These are phyloP conservation scores for Leccinum brunneo-olivaceum DNA, from an alignment of 1,284 basidiomycete species.

Conservation along the genomic window DNA sequence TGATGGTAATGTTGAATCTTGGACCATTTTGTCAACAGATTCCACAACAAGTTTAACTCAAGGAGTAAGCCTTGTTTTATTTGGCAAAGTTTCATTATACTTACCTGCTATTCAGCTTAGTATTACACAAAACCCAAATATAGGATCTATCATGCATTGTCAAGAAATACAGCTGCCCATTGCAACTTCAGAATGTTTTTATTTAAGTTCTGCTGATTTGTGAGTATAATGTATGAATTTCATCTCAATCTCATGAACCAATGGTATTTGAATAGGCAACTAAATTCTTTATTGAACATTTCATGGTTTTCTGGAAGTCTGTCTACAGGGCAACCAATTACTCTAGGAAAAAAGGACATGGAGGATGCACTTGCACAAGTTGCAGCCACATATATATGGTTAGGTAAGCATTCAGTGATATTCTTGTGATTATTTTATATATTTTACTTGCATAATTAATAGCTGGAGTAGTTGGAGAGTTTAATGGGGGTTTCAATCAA, in stretches of 20 bases:
- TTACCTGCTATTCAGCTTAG: background rate
- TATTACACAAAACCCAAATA: background rate
- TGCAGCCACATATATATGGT: slow-evolving; percentile 11
- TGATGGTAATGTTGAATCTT: background rate
- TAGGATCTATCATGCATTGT: background rate
- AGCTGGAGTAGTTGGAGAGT: slow-evolving; percentile 1
- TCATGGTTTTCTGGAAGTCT: background rate
- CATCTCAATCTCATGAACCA: background rate
- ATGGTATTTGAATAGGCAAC: background rate
- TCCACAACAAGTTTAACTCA: background rate
- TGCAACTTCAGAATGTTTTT: background rate
- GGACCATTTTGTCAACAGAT: slow-evolving; percentile 3
- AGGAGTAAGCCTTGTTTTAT: background rate
- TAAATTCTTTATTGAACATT: background rate
- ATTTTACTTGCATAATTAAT: background rate
- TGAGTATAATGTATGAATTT: background rate
- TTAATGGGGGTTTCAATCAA: slow-evolving; percentile 6
- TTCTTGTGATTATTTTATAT: background rate
- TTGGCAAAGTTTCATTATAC: background rate
- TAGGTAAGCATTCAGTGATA: slow-evolving; percentile 6
- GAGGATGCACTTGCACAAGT: slow-evolving; percentile 7
- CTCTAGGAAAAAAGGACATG: background rate
- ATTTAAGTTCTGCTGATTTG: background rate
- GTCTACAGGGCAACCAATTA: background rate
- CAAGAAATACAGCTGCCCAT: background rate